These are phyloP conservation scores for Aspergillus pseudotamarii DNA, from an alignment of 2,329 filamentous ascomycete genomes.

Conservation along the genomic window DNA sequence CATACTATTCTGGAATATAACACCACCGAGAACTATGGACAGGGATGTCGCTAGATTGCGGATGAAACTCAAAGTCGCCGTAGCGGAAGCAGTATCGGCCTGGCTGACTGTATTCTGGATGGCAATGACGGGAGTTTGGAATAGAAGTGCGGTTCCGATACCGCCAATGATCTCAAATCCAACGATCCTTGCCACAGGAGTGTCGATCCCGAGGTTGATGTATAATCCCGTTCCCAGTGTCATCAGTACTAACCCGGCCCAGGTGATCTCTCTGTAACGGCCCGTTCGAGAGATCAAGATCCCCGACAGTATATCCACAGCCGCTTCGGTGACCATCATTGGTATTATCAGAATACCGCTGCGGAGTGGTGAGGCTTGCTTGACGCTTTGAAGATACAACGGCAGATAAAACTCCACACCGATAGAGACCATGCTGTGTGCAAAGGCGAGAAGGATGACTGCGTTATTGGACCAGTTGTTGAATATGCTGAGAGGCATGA, in stretches of 20 bases:
- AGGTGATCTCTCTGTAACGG: constrained; percentile 31
- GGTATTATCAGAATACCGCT: constrained; percentile 31
- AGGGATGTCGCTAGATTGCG: constrained; percentile 70
- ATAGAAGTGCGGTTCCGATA: constrained; percentile 43
- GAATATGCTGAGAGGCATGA: constrained; percentile 71
- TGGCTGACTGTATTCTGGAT: constrained; percentile 57
- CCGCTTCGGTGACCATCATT: constrained; percentile 14
- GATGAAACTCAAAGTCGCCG: constrained; percentile 57
- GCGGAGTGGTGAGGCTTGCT: constrained; percentile 27
- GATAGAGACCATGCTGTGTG: constrained; percentile 47
- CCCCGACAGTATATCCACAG: constrained; percentile 24
- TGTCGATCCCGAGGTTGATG: constrained; percentile 24
- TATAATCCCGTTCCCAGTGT: constrained; percentile 28
- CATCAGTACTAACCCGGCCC: constrained; percentile 27
- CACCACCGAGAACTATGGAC: constrained; percentile 73
- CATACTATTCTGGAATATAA: constrained; percentile 70
- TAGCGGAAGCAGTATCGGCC: constrained; percentile 54
- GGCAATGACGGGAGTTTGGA: constrained; percentile 59
- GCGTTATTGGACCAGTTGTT: constrained; percentile 59
- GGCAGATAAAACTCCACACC: constrained; percentile 34
- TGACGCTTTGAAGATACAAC: constrained; percentile 45
- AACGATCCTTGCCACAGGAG: constrained; percentile 25
- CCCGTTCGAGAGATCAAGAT: constrained; percentile 28
- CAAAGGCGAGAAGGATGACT: constrained; percentile 53
- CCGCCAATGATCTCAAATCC: constrained; percentile 27